Conservation (phyloP, 495 filamentous ascomycete genomes). For the Friedmanniomyces endolithicus region DNA sequence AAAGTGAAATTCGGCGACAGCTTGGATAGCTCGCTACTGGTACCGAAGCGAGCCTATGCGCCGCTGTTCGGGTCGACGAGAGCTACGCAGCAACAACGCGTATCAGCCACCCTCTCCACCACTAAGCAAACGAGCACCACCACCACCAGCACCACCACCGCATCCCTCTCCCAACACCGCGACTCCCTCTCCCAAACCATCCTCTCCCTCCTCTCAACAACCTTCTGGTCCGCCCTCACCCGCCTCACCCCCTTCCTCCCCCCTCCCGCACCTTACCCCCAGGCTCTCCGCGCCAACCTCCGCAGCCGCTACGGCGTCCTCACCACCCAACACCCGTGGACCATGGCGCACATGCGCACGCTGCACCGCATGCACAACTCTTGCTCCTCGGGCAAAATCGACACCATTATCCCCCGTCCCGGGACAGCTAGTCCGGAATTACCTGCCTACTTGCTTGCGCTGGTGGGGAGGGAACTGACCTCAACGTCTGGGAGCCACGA, state of each 20-base stretch:
- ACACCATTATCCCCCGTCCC: conserved; percentile 9
- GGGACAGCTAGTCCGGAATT: neutral
- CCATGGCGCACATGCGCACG: conserved; percentile 18
- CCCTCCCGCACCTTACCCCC: neutral
- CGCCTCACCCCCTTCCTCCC: neutral
- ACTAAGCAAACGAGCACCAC: neutral
- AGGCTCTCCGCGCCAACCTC: conserved; percentile 6
- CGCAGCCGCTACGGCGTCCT: conserved; percentile 17
- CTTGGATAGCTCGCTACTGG: conserved; percentile 7
- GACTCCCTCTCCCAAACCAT: neutral
- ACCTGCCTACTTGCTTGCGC: neutral
- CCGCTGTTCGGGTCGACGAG: conserved; percentile 9
- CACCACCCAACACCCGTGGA: conserved; percentile 14
- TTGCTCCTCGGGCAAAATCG: conserved; percentile 3
- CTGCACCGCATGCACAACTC: conserved; percentile 17
- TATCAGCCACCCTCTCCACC: no score
- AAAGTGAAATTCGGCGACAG: conserved; percentile 19
- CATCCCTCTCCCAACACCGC: neutral
- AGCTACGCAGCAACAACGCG: neutral
- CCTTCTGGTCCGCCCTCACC: conserved; percentile 13
- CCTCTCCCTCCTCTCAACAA: conserved; percentile 9
- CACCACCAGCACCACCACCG: neutral
- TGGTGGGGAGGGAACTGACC: neutral
- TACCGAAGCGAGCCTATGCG: conserved; percentile 4
- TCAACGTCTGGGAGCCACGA: neutral